These are phyloP conservation scores for Mantamonas sphyraenae DNA, from an alignment of 78 protist genomes.

Conservation along the genomic window DNA sequence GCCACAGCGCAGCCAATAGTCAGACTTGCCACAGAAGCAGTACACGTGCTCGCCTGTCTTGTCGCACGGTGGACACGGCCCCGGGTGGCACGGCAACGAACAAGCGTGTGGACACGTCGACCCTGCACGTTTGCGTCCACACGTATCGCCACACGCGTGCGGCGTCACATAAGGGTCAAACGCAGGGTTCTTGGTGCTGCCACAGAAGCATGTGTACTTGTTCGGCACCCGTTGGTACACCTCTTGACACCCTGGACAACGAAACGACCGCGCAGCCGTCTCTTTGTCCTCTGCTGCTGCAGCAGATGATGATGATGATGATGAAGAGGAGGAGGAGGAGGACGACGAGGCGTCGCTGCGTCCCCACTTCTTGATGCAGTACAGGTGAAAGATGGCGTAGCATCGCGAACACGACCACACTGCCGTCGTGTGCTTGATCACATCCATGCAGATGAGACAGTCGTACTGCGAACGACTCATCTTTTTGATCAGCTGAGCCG, in stretches of 20 bases:
- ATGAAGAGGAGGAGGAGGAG: too few relatives aligned
- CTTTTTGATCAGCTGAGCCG: too few relatives aligned
- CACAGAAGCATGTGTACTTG: slow-evolving; percentile 12
- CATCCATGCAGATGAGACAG: too few relatives aligned
- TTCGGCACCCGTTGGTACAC: too few relatives aligned
- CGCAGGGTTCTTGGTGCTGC: neutral
- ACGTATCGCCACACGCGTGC: neutral
- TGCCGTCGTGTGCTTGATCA: too few relatives aligned
- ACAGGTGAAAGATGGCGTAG: slow-evolving; percentile 44
- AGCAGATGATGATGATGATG: too few relatives aligned
- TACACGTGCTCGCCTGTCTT: neutral
- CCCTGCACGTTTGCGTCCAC: neutral
- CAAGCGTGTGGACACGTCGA: slow-evolving; percentile 1
- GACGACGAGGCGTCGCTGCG: too few relatives aligned
- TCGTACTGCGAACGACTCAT: too few relatives aligned
- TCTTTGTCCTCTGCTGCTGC: too few relatives aligned
- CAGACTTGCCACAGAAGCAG: neutral
- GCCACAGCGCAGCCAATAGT: neutral
- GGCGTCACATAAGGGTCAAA: neutral
- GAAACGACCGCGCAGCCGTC: too few relatives aligned
- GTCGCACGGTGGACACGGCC: slow-evolving; percentile 12
- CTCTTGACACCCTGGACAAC: too few relatives aligned
- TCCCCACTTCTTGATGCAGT: slow-evolving; percentile 49
- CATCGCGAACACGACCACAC: slow-evolving; percentile 42
- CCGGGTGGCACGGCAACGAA: slow-evolving; percentile 6